Conservation (phyloP, 129 eudicot species). For the Pittosporum tobira region DNA sequence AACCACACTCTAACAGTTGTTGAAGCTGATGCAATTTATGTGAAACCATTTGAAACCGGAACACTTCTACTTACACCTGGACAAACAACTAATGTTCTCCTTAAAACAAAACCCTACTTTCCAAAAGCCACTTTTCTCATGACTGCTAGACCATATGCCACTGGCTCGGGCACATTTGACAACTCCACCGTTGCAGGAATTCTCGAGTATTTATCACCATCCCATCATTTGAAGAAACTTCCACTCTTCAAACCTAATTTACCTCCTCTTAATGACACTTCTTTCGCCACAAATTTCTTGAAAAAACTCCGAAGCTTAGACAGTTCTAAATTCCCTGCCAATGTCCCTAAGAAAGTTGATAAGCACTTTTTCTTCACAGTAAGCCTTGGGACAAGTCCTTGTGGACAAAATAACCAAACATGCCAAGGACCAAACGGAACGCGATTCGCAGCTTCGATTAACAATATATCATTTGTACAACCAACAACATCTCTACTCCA, state of each 20-base stretch:
- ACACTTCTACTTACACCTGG: conserved; percentile 47
- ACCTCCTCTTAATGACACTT: conserved; percentile 34
- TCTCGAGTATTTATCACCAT: conserved; percentile 22
- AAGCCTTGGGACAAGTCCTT: conserved; percentile 11
- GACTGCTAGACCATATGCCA: conserved; percentile 38
- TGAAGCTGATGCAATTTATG: conserved; percentile 37
- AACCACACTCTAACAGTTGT: conserved; percentile 37
- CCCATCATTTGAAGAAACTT: conserved; percentile 16
- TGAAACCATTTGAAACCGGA: conserved; percentile 38
- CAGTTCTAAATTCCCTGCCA: conserved; percentile 9
- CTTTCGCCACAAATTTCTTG: conserved; percentile 21
- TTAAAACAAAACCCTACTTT: conserved; percentile 26
- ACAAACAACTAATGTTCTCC: conserved; percentile 52
- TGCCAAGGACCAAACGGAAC: conserved; percentile 12
- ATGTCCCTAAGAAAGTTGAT: conserved; percentile 9
- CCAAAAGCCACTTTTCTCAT: conserved; percentile 41
- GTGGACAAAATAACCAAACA: conserved; percentile 5
- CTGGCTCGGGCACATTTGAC: conserved; percentile 33
- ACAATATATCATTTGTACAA: conserved; percentile 7
- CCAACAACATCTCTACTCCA: conserved; percentile 13
- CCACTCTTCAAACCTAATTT: conserved; percentile 26
- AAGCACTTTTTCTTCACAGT: conserved; percentile 8
- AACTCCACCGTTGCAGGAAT: conserved; percentile 43
- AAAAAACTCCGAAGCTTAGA: conserved; percentile 1
- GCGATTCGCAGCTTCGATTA: conserved; percentile 8